Conservation (phyloP, 2,329 filamentous ascomycete genomes). For the Ophiostoma ips region DNA sequence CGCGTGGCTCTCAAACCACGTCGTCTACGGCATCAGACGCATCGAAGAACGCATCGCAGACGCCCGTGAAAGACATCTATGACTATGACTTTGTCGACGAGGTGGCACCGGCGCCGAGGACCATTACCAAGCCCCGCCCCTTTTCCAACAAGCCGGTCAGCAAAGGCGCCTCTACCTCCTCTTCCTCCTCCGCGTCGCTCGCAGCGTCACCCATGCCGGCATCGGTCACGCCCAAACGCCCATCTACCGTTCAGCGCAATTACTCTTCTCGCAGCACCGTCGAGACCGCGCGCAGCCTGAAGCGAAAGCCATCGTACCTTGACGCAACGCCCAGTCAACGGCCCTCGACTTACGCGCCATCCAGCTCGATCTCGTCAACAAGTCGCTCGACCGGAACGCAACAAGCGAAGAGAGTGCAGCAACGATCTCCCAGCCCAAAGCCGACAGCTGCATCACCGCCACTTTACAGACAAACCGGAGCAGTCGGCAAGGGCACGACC, state of each 20-base stretch:
- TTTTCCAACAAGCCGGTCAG: constrained; percentile 1
- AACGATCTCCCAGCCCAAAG: not conserved
- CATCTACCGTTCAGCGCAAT: not conserved
- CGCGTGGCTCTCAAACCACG: not conserved
- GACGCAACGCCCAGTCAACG: not conserved
- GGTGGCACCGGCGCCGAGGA: constrained; percentile 3
- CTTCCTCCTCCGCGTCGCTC: not conserved
- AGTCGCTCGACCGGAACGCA: not conserved
- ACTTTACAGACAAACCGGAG: not conserved
- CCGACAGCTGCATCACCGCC: not conserved
- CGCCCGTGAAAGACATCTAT: constrained; percentile 11
- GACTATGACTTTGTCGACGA: constrained; percentile 15
- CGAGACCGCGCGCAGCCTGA: constrained; percentile 7
- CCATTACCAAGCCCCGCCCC: not conserved
- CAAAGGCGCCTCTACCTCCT: not conserved
- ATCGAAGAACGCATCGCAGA: not conserved
- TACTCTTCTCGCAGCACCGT: not conserved
- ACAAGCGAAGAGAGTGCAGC: not conserved
- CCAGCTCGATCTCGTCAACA: not conserved
- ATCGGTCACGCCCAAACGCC: not conserved
- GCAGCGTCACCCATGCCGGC: not conserved
- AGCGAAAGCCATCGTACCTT: constrained; percentile 10
- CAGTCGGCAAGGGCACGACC: not conserved
- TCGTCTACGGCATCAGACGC: not conserved
- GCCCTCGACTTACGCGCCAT: not conserved